Percentiles rank a stretch among this genome's conserved stretches.
These are phyloP conservation scores for Graphilbum ipis-grandicollis DNA, from an alignment of 2,329 filamentous ascomycete genomes.

Conservation along the genomic window DNA sequence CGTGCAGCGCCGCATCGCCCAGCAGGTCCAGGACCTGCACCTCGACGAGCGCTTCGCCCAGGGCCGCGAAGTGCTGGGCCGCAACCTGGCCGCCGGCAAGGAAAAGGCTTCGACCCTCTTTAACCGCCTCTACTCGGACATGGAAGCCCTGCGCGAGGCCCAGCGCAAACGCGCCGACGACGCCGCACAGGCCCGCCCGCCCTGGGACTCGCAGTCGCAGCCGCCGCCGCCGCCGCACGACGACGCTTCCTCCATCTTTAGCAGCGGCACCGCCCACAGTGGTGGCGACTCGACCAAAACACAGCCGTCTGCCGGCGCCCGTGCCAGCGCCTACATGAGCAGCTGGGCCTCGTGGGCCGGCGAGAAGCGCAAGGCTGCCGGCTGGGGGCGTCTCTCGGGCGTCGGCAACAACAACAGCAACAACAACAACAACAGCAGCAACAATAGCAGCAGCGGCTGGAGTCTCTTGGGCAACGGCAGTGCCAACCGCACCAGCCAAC, in stretches of 20 bases:
- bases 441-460: background rate
- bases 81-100: conserved; percentile 72
- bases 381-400: conserved; percentile 14
- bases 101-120: conserved; percentile 79
- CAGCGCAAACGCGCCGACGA: conserved; percentile 49
- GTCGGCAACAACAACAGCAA: background rate
- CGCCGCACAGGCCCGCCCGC: conserved; percentile 15
- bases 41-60: conserved; percentile 79
- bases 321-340: conserved; percentile 46
- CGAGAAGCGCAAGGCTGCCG: conserved; percentile 54
- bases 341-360: conserved; percentile 56
- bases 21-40: conserved; percentile 87
- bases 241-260: background rate
- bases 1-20: conserved; percentile 72
- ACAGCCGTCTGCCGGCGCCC: conserved; percentile 28
- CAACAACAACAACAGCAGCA: conserved; percentile 1
- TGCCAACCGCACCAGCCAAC: conserved; percentile 7
- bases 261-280: background rate
- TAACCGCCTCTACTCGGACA: conserved; percentile 77
- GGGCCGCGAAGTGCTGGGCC: conserved; percentile 69
- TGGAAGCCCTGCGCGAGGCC: conserved; percentile 63
- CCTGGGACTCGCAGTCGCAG: background rate
- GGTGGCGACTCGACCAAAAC: conserved; percentile 22
- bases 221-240: background rate
- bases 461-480: conserved; percentile 1